A percentile compares a stretch with the other conserved stretches of the same genome.
Conservation (phyloP, 257 asterid genomes). For the Catharanthus roseus region DNA sequence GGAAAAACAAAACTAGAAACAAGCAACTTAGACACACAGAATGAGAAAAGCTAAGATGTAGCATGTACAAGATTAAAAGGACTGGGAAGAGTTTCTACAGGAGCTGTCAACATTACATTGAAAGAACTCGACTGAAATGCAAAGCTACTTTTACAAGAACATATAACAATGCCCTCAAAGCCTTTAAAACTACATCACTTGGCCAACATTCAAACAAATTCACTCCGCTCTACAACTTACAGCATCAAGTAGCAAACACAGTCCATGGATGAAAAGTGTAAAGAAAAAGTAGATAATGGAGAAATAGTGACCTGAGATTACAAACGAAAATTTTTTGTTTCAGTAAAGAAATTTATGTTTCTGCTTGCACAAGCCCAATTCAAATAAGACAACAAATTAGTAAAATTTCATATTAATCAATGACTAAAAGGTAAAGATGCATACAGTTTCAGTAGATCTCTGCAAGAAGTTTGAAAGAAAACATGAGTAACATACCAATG, state of each 20-base stretch:
- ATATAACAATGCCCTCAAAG: background rate
- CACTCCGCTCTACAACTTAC: background rate
- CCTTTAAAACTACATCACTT: background rate
- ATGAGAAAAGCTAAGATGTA: background rate
- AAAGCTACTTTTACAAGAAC: background rate
- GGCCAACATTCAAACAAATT: background rate
- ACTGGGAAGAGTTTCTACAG: too few relatives aligned
- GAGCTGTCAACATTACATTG: too few relatives aligned
- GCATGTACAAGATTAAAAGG: too few relatives aligned
- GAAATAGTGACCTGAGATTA: conserved; percentile 54
- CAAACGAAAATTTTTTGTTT: conserved; percentile 74
- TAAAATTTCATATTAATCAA: background rate
- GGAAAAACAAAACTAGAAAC: background rate
- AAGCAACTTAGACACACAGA: background rate
- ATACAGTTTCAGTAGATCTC: conserved; percentile 69
- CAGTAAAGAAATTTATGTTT: conserved; percentile 81
- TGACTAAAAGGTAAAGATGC: conserved; percentile 6
- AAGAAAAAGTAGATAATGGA: background rate
- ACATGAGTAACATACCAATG: too few relatives aligned
- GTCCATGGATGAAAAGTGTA: background rate
- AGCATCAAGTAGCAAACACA: background rate
- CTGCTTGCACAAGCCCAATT: conserved; percentile 31
- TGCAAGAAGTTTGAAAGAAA: too few relatives aligned
- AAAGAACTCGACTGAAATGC: background rate
- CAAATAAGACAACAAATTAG: background rate